These are phyloP conservation scores for Colletotrichum chrysophilum DNA, from an alignment of 2,329 filamentous ascomycete species.

Conservation along the genomic window DNA sequence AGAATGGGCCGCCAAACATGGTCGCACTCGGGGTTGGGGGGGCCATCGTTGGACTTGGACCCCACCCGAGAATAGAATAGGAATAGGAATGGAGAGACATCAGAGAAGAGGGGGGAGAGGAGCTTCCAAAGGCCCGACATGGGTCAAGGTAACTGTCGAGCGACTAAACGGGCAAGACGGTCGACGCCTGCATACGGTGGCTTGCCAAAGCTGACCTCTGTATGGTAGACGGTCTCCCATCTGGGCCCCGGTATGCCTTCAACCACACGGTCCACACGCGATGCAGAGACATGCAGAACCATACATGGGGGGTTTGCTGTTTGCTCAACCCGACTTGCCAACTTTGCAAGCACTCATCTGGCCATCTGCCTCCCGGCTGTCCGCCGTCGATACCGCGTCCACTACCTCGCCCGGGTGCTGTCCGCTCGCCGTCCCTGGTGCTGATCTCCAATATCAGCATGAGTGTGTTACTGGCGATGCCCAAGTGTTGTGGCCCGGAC, in stretches of 20 bases:
- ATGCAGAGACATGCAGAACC: conserved; percentile 22
- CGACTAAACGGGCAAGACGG: conserved; percentile 36
- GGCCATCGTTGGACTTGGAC: conserved; percentile 16
- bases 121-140: conserved; percentile 27
- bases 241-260: conserved; percentile 18
- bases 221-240: not conserved
- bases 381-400: conserved; percentile 5
- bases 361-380: conserved; percentile 11
- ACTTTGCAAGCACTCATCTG: conserved; percentile 1
- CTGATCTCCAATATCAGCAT: conserved; percentile 3
- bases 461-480: not conserved
- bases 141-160: conserved; percentile 30
- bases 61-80: conserved; percentile 24
- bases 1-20: conserved; percentile 30
- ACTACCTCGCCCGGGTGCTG: not conserved
- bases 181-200: conserved; percentile 29
- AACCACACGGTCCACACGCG: conserved; percentile 24
- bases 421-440: not conserved
- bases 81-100: conserved; percentile 13
- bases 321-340: conserved; percentile 16
- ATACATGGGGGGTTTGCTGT: not conserved
- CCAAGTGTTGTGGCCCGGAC: not conserved
- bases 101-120: not conserved
- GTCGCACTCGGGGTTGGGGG: conserved; percentile 22
- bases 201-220: conserved; percentile 17